Evolutionary conservation across 140 eudicot genomes (phyloP), one percentile per base, ranked within the genome.

Genomic region (Flaveria floridana): DNA sequence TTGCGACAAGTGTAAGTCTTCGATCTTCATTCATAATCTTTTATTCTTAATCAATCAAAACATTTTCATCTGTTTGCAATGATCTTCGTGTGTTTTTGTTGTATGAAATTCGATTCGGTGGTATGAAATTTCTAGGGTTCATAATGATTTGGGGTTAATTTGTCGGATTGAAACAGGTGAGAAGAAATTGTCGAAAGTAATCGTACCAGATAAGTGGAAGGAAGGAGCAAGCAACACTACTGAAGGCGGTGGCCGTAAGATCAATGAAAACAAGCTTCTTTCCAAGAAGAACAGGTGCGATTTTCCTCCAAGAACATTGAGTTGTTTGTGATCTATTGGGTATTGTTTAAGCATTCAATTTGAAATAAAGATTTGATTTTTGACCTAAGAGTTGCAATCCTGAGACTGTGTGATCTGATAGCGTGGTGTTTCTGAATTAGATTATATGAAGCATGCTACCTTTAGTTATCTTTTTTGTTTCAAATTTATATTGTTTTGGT

Each of bases 151-250:
- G 55, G 80, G 59, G 3, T 30, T 41, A 68, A 73, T 14, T 39
- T 18, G 14, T 20, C 21, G 9, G 14, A 58, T 76, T 65, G 68
- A 8, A 41, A 72, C 76, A 93, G 98, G 98, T 77, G 98, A 88
- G 86, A 93, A 93, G 95, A 93, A 93, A 82, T 76, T 94, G 42
- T 69, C 84, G 67, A 94, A 94, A 86, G 97, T 94, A 61, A 94
- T 94, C 0, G 97, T 94, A 26, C 97, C 99, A 58, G 97, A 94
- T 77, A 93, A 93, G 74, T 93, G 99, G 99, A 93, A 93, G 52
- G 99, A 88, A 69, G 99, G 99, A n/a, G 99, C 99, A 59, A 86
- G 85, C 82, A 93, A 93, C 84, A 88, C 96, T 63, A 88, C 86
- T 28, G 97, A 93, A 85, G 87, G 91, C 39, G 99, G 99, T 61